A percentile compares a stretch with the other conserved stretches of the same genome.
Evolutionary conservation across 2,329 filamentous ascomycete genomes (phyloP).

Genomic region (Diaporthe destruens): DNA sequence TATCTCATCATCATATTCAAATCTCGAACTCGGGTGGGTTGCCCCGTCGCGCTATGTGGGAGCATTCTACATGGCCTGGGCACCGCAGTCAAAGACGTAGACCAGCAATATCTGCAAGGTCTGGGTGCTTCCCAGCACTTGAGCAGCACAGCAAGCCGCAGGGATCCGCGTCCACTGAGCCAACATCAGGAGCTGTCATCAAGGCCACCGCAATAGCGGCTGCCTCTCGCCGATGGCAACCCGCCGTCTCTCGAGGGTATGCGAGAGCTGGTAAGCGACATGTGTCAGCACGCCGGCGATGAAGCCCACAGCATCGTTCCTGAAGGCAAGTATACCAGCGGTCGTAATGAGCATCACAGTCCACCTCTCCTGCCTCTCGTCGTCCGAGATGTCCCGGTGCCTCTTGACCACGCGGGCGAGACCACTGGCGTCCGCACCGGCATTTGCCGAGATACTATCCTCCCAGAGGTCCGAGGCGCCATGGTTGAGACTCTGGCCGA

Average conservation of each 20-base stretch:
- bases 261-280: slow-evolving; percentile 69
- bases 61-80: not conserved
- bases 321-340: slow-evolving; percentile 84
- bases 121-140: not conserved
- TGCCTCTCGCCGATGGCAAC: slow-evolving; percentile 48
- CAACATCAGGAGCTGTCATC: not conserved
- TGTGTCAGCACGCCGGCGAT: slow-evolving; percentile 84
- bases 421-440: slow-evolving; percentile 46
- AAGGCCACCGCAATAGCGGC: slow-evolving; percentile 42
- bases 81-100: too few relatives aligned
- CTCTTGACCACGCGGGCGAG: slow-evolving; percentile 53
- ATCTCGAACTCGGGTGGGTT: not conserved
- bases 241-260: slow-evolving; percentile 52
- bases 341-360: slow-evolving; percentile 91
- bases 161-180: not conserved
- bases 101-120: not conserved
- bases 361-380: slow-evolving; percentile 82
- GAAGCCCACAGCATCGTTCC: slow-evolving; percentile 91
- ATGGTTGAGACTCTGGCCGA: slow-evolving; percentile 87
- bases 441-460: slow-evolving; percentile 52
- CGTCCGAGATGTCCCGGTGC: slow-evolving; percentile 69
- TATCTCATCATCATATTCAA: not conserved
- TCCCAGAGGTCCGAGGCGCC: slow-evolving; percentile 72
- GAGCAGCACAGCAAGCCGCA: not conserved
- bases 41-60: not conserved